A percentile compares a stretch with the other conserved stretches of the same genome.
Evolutionary conservation across 345 rosid genomes (phyloP).

Genomic region (Aquilaria yunnanensis): DNA sequence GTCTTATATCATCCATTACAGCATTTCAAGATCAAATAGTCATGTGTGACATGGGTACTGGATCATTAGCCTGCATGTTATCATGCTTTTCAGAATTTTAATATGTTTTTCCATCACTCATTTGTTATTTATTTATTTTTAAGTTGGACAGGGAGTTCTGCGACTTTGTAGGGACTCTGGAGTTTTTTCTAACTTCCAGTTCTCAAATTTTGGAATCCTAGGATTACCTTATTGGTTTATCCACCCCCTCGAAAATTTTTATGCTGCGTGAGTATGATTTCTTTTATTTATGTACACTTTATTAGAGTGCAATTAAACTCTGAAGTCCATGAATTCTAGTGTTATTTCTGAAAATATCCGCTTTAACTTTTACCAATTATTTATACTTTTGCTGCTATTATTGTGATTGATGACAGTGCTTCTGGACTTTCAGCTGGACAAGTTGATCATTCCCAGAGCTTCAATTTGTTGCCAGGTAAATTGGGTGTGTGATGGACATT

Average conservation of each 20-base stretch:
- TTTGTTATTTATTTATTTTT: conserved; percentile 15
- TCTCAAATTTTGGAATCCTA: conserved; percentile 69
- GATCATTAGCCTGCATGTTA: not conserved
- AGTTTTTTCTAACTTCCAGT: conserved; percentile 46
- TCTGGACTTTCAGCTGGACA: conserved; percentile 33
- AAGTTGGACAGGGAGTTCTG: conserved; percentile 77
- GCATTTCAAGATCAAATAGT: conserved; percentile 40
- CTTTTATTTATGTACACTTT: not conserved
- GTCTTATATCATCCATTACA: conserved; percentile 57
- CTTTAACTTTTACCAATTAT: too few relatives aligned
- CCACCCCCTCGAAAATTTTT: conserved; percentile 61
- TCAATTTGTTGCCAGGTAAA: conserved; percentile 76
- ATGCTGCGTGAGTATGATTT: conserved; percentile 50
- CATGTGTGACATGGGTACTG: conserved; percentile 61
- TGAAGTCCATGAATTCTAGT: conserved; percentile 1
- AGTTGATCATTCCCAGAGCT: conserved; percentile 42
- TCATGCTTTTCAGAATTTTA: conserved; percentile 7
- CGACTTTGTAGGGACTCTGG: conserved; percentile 56
- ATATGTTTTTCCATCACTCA: conserved; percentile 13
- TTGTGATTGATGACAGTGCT: conserved; percentile 41
- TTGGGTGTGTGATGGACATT: conserved; percentile 5
- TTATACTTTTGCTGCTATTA: conserved; percentile 2
- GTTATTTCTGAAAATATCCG: not conserved
- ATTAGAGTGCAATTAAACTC: not conserved
- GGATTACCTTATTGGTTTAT: conserved; percentile 87